Base-by-base conservation (phyloP, 257 asterid genomes). In the Solanum phureja region DNA sequence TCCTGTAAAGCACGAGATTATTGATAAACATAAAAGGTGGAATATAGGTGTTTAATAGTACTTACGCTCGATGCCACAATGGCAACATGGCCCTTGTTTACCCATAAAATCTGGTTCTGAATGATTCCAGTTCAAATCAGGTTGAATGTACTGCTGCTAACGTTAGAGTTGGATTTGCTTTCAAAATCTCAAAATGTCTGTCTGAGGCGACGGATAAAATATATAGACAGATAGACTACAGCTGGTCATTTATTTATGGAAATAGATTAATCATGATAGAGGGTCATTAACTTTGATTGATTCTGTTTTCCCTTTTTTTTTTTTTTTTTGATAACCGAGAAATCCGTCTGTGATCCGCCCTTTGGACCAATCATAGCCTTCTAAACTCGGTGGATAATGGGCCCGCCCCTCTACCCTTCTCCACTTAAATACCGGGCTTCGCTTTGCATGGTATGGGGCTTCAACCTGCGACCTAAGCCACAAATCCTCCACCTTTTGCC, bases 31-130 rank as follows among this genome's bases (percentile, higher is more conserved):
- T 49, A 49, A 49, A 49, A 49, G 58, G 58, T 49, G 58, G 58
- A 2, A 49, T 49, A 14, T 14, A 14, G 19, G 19, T 49, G 58
- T 5, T 49, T 49, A 13, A 49, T 49, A 49, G 58, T 13, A 49
- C 58, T 13, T 49, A 49, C 58, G n/a, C 6, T 35, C 71, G 14
- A 88, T 85, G 73, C 91, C 91, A 84, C 92, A 88, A 24, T 90
- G 91, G 69, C 3, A 24, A 84, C 92, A 88, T 24, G 88, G 91
- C 16, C 92, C 91, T 68, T 79, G 69, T 87, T 82, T 87, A 4
- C 46, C 86, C 92, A 88, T 85, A n/a, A 62, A 29, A 88, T 72
- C 68, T 56, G 82, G 11, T 38, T 68, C 31, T 44, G 83, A 71
- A 42, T 27, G 64, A 14, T 44, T 42, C 64, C n/a, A 24, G n/a